These are phyloP conservation scores for Trichoderma virens DNA, from an alignment of 495 filamentous ascomycete genomes.

Conservation along the genomic window DNA sequence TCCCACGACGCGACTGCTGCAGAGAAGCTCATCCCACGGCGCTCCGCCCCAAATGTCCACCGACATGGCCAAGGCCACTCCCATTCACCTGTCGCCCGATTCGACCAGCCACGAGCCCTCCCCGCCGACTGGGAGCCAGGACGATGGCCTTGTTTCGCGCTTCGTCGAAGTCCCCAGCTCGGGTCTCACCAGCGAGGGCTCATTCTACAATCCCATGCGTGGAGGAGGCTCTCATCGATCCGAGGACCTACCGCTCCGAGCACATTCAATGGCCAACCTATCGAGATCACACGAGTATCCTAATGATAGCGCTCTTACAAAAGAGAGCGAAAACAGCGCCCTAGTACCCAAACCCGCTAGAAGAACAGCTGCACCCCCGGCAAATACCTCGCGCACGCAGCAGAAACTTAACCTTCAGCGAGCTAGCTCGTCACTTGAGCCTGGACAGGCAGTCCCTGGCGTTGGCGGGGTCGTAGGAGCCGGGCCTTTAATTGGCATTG, in stretches of 20 bases:
- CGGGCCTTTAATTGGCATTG: constrained; percentile 26
- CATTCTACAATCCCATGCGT: constrained; percentile 16
- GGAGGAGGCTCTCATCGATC: background rate
- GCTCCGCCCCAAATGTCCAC: constrained; percentile 53
- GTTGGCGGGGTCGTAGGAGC: constrained; percentile 25
- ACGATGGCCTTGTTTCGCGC: constrained; percentile 18
- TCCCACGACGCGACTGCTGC: constrained; percentile 51
- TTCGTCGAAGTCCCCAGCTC: constrained; percentile 36
- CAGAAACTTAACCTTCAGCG: constrained; percentile 66
- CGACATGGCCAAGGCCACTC: constrained; percentile 43
- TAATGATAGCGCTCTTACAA: constrained; percentile 15
- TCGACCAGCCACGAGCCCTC: constrained; percentile 26
- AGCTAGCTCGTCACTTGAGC: constrained; percentile 57
- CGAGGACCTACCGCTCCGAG: constrained; percentile 18
- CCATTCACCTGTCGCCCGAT: constrained; percentile 29
- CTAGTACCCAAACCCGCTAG: constrained; percentile 26
- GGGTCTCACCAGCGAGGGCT: constrained; percentile 22
- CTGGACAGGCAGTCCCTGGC: constrained; percentile 36
- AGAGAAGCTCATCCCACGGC: constrained; percentile 47
- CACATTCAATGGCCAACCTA: constrained; percentile 32
- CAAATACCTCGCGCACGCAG: constrained; percentile 55
- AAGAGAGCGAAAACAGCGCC: constrained; percentile 33
- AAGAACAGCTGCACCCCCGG: constrained; percentile 26
- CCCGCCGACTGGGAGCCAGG: constrained; percentile 17
- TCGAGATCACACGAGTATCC: constrained; percentile 14